Evolutionary conservation across 371 early-diverging fungal genomes (phyloP).

Genomic region (Mucor sp.): DNA sequence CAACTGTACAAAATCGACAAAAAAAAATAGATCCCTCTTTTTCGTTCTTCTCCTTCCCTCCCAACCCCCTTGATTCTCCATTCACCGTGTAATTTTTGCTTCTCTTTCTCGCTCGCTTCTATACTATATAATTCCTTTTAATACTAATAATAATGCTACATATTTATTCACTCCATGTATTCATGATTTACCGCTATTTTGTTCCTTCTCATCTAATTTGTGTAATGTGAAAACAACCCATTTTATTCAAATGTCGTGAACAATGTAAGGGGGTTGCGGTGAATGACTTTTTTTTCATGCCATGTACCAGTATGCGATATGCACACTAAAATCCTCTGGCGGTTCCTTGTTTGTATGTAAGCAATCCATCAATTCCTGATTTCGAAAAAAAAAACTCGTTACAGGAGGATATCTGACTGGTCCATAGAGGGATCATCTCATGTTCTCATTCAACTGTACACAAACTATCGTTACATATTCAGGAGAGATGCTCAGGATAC

Average conservation of each 20-base stretch:
- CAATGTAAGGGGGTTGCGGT: background rate
- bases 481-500: background rate
- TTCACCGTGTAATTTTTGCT: background rate
- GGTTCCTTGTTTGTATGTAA: background rate
- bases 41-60: background rate
- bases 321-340: background rate
- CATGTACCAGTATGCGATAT: background rate
- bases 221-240: background rate
- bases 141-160: background rate
- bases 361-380: background rate
- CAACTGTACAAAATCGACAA: background rate
- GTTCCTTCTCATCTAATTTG: background rate
- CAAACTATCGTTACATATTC: background rate
- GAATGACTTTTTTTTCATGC: too few species aligned
- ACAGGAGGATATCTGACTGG: background rate
- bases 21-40: background rate
- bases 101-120: background rate
- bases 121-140: background rate
- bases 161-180: background rate
- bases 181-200: background rate
- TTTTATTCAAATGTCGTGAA: background rate
- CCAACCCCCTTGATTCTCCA: background rate
- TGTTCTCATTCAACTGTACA: background rate
- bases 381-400: background rate
- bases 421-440: background rate